Conservation (phyloP, 306 rosid species). For the Neltuma alba region DNA sequence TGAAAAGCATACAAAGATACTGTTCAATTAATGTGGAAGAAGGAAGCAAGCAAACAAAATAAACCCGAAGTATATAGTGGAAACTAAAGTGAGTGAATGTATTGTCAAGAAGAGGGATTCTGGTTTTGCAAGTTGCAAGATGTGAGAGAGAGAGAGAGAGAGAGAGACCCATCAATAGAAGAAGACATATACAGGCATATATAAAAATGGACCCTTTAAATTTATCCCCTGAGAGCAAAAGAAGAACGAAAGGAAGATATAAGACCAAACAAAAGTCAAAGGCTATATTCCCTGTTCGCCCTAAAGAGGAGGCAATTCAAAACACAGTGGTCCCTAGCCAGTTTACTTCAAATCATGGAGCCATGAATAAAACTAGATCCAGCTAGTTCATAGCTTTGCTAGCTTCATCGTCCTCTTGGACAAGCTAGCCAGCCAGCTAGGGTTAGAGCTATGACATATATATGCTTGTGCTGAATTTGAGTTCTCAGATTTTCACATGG, state of each 20-base stretch:
- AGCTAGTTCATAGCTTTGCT: neutral
- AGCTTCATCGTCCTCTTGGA: neutral
- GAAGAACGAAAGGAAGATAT: neutral
- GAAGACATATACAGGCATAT: neutral
- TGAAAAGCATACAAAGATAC: neutral
- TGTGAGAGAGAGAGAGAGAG: neutral
- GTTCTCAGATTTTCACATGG: conserved; percentile 1
- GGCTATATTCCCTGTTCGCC: conserved; percentile 6
- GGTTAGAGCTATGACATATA: neutral
- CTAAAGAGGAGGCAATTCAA: conserved; percentile 13
- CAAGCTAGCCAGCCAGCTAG: neutral
- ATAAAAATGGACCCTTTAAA: neutral
- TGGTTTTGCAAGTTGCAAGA: neutral
- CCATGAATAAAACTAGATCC: neutral
- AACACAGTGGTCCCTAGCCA: conserved; percentile 29
- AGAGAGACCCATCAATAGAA: neutral
- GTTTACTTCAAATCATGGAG: neutral
- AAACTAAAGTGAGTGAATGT: neutral
- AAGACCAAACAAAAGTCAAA: conserved; percentile 10
- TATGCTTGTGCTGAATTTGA: neutral
- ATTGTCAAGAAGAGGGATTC: neutral
- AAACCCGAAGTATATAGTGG: neutral
- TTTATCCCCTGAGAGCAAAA: conserved; percentile 9
- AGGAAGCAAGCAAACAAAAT: neutral
- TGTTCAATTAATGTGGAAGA: neutral